phyloP scores from a whole-genome alignment of 306 rosid genomes.

The Biancaea sappan region DNA sequence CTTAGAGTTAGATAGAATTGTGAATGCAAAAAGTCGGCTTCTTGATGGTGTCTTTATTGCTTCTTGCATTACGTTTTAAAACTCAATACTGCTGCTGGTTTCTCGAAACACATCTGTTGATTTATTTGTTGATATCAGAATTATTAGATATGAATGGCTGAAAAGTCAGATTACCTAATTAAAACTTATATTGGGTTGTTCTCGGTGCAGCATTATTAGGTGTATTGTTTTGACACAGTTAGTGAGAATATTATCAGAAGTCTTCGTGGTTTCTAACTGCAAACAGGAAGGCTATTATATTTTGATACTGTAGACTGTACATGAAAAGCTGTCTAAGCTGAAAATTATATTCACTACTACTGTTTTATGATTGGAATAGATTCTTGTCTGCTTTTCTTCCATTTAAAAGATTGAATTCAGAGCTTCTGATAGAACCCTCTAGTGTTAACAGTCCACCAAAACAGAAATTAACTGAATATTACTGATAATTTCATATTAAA shows the following conservation, averaged over 20 bases:
- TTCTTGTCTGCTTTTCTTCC: conserved; percentile 16
- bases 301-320: background rate
- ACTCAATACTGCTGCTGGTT: background rate
- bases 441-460: too few relatives aligned
- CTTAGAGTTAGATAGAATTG: background rate
- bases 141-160: conserved; percentile 21
- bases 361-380: background rate
- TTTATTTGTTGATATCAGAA: background rate
- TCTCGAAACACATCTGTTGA: background rate
- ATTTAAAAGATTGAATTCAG: background rate
- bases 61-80: background rate
- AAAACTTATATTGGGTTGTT: conserved; percentile 2
- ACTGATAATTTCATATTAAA: too few relatives aligned
- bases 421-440: too few relatives aligned
- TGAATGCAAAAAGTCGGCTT: conserved; percentile 1
- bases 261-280: background rate
- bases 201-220: background rate
- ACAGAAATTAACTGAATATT: too few relatives aligned
- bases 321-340: background rate
- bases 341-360: background rate
- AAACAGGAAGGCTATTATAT: background rate
- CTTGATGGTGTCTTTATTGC: background rate
- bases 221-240: background rate
- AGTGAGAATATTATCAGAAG: background rate
- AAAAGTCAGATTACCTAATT: background rate